These are phyloP conservation scores for Amaranthus palmeri DNA, from an alignment of 148 eudicot species.

Conservation along the genomic window DNA sequence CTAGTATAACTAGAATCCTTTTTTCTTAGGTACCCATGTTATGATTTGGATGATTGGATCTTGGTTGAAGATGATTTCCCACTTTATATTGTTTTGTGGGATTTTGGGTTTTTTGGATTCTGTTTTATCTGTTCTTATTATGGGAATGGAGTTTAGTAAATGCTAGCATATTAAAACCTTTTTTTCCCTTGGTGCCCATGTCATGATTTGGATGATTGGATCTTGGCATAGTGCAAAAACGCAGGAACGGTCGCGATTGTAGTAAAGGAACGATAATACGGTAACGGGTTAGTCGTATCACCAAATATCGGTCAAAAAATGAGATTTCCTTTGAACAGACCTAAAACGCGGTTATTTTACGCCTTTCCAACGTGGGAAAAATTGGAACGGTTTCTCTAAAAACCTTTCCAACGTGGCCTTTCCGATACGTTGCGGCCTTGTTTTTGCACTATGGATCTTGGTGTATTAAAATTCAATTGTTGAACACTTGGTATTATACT, in stretches of 20 bases:
- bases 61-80: background rate
- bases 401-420: too few species aligned
- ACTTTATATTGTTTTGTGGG: background rate
- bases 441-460: too few species aligned
- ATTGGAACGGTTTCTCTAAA: too few species aligned
- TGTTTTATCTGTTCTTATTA: background rate
- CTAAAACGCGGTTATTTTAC: too few species aligned
- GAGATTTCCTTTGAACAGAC: too few species aligned
- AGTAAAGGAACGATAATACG: too few species aligned
- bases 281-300: too few species aligned
- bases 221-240: too few species aligned
- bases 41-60: slow-evolving; percentile 12
- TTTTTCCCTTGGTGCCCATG: background rate
- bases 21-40: background rate
- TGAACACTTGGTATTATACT: background rate
- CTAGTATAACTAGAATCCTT: background rate
- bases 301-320: too few species aligned
- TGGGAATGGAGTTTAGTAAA: background rate
- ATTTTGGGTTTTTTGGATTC: slow-evolving; percentile 1
- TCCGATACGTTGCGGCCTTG: too few species aligned
- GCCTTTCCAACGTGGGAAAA: too few species aligned
- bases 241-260: too few species aligned
- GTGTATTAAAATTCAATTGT: background rate
- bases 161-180: background rate
- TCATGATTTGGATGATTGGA: slow-evolving; percentile 12